Evolutionary conservation across 441 rosid species (phyloP), one percentile per base, ranked within the genome.

Genomic region (Erysimum cheiri): DNA sequence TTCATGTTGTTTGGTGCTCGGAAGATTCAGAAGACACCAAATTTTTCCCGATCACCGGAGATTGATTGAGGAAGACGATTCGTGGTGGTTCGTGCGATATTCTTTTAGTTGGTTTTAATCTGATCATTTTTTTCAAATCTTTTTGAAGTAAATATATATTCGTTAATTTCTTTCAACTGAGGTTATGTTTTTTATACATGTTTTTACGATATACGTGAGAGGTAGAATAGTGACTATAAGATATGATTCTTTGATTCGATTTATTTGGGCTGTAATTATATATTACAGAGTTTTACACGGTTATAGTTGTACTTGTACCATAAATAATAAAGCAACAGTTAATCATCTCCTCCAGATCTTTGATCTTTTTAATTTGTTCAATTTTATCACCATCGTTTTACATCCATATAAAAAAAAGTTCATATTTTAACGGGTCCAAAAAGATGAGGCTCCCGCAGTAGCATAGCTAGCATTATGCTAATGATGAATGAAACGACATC

Each of bases 161-260:
- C 13, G 24, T 14, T 41, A 22, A 14, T 54, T 54, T 71, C 39
- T 35, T 29, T 28, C 1, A 10, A 46, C 41, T 57, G 78, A 67
- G 78, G n/a, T 60, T 35, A 8, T 22, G 2, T 36, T 2, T 35
- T 67, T 74, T n/a, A 43, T 48, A 49, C 67, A 40, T 69, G 57
- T 43, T 46, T 58, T 56, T 49, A 50, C 61, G 15, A 24, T 52
- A 61, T 70, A 55, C 64, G 50, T 64, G 70, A 24, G 50, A 31
- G 22, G 69, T 74, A 67, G 73, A 74, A 29, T 74, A 60, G 70
- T 53, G 41, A 64, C 3, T 46, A 26, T 60, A 40, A 41, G 56
- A 41, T 70, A 64, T 64, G 58, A 70, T 70, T 76, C 79, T 70
- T 76, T 76, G 53, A 76, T 76, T 76, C 37, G 68, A 58, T 76